Evolutionary conservation across 2,329 filamentous ascomycete genomes (phyloP), one percentile per base, ranked within the genome.

Genomic region (Aschersonia sp.): DNA sequence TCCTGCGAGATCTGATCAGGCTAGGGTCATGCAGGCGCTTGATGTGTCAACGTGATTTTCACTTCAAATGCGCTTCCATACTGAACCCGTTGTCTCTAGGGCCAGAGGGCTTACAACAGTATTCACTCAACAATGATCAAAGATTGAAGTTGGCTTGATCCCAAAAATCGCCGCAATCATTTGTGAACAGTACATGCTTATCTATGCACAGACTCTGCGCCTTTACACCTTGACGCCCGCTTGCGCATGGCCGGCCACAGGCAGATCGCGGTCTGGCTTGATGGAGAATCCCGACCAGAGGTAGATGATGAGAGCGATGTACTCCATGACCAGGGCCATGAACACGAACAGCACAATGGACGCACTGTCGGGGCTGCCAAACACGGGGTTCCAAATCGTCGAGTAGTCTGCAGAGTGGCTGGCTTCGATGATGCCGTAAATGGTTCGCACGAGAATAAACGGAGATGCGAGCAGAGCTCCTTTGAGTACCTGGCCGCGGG

Each of bases 381-480:
- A 47, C 1, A 54, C 47, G 10, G 55, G 56, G 35, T 52, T 55
- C 48, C 55, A 57, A 4, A 45, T 43, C 9, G 50, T 52, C 3
- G 31, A 7, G 10, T 6, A 4, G 30, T 30, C 29, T 12, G 47
- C 32, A 44, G 52, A 32, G 4, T 48, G 46, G 5, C 44, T 49
- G 29, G 52, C 51, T 45, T 57, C 51, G 9, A 58, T 43, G 28
- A 58, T 49, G 10, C 56, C 55, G 44, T 54, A 56, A 32, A 53
- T 30, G 12, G 50, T 56, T 30, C 56, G 51, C 12, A 56, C 45
- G 40, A 52, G 50, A 47, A 58, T 52, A 40, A 56, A 53, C 2
- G 55, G 53, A n/a, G 47, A 49, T 5, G 54, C 51, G 12, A 54
- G 40, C n/a, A 58, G 52, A 5, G 49, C 38, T 38, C 47, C 54